Percentiles rank a stretch among this genome's conserved stretches.
phyloP scores from a whole-genome alignment of 768 basidiomycete genomes.

The Leccinum disarticulatum region DNA sequence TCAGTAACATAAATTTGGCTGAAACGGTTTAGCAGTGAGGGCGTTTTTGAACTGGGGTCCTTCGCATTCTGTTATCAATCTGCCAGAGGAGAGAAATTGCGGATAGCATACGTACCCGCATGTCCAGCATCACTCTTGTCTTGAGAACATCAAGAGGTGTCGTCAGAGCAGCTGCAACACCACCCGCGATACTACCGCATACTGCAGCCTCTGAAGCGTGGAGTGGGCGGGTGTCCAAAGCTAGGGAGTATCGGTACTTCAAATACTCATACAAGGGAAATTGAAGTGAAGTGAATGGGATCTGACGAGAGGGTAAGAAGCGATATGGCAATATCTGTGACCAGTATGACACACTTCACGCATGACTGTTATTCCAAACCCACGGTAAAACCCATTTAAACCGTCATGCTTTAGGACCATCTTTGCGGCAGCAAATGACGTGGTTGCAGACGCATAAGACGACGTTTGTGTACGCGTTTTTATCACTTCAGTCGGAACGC shows the following conservation, averaged over 20 bases:
- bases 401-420: slow-evolving; percentile 63
- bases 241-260: slow-evolving; percentile 62
- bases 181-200: slow-evolving; percentile 91
- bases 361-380: slow-evolving; percentile 78
- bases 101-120: slow-evolving; percentile 54
- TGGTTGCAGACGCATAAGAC: slow-evolving; percentile 61
- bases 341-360: slow-evolving; percentile 46
- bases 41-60: slow-evolving; percentile 49
- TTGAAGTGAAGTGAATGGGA: slow-evolving; percentile 94
- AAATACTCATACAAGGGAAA: slow-evolving; percentile 94
- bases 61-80: slow-evolving; percentile 24
- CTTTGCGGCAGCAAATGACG: slow-evolving; percentile 60
- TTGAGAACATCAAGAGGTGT: slow-evolving; percentile 97
- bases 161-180: slow-evolving; percentile 83
- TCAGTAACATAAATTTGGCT: slow-evolving; percentile 67
- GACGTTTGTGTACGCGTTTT: slow-evolving; percentile 92
- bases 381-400: slow-evolving; percentile 79
- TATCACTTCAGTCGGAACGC: slow-evolving; percentile 95
- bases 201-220: slow-evolving; percentile 76
- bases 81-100: background rate
- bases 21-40: slow-evolving; percentile 58
- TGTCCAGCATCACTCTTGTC: slow-evolving; percentile 94
- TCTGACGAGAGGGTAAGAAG: slow-evolving; percentile 46
- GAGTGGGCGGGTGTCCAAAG: slow-evolving; percentile 53
- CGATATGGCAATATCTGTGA: background rate